Evolutionary conservation across 2,329 filamentous ascomycete species (phyloP), one percentile per base, ranked within the genome.

Genomic region (Trichoderma sp.): DNA sequence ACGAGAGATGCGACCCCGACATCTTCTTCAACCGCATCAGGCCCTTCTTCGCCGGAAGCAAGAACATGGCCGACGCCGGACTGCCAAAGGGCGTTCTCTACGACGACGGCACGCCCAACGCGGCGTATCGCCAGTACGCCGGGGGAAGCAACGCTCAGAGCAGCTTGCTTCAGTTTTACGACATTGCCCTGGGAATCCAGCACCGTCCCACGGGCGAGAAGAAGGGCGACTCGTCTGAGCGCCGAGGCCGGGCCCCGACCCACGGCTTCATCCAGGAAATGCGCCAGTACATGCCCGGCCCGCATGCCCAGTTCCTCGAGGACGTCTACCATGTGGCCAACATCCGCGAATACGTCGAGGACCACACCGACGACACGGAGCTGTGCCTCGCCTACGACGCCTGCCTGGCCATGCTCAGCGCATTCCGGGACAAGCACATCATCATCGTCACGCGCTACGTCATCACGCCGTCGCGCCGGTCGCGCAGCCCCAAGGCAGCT

Each of bases 71-170:
- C 60, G 95, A 97, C 71, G 96, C 95, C 5, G 96, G 96, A 16
- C 85, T 99, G 11, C 94, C 96, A 0, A 85, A 90, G 70, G 96
- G 96, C 24, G 90, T 99, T 62, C 83, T 95, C 60, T 98, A 97
- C 78, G 94, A 97, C 73, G 88, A 93, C 72, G 93, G 91, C 24
- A 88, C 87, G 13, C 91, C 89, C 31, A 84, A 82, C 14, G 85
- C 89, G 37, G 83, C 86, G 4, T 97, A 93, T 77, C 89, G 91
- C 33, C 92, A 97, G 77, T 97, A 94, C 79, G 92, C 92, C 71
- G 96, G 96, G 52, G 96, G 96, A 35, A 97, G 94, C 81, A 98
- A 99, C 76, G 96, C 96, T 0, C 96, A 99, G 81, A 97, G 93
- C 83, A 97, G 94, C 69, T 84, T 98, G 70, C 96, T 99, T 71